phyloP scores from a whole-genome alignment of 768 basidiomycete genomes.

The Lactarius quietus region DNA sequence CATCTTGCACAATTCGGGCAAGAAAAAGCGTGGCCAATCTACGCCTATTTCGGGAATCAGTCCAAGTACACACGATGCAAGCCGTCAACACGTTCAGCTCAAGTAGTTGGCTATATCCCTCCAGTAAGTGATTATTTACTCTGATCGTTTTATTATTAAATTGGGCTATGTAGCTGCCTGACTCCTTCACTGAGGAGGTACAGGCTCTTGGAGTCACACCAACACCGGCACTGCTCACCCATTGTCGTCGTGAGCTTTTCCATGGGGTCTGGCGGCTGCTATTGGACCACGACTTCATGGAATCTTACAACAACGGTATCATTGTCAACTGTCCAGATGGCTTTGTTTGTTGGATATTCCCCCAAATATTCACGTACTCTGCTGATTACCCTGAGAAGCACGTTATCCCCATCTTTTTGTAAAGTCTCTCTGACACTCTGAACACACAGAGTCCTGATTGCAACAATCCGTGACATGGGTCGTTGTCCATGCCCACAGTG shows the following conservation, averaged over 20 bases:
- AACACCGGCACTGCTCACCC: no score
- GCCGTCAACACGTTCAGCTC: conserved; percentile 11
- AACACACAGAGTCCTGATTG: neutral
- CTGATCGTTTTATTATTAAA: no score
- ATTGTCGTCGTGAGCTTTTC: no score
- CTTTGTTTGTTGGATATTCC: conserved; percentile 25
- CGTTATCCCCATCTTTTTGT: neutral
- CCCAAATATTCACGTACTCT: conserved; percentile 30
- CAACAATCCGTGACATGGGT: no score
- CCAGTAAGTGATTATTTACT: neutral
- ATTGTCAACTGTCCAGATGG: conserved; percentile 28
- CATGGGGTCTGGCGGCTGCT: no score
- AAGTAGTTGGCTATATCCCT: conserved; percentile 30
- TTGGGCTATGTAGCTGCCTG: no score
- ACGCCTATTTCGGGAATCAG: conserved; percentile 28
- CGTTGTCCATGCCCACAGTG: no score
- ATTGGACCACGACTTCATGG: no score
- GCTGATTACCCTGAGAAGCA: conserved; percentile 32
- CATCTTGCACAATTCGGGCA: no score
- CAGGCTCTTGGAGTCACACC: no score
- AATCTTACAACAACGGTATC: conserved; percentile 28
- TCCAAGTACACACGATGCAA: conserved; percentile 23
- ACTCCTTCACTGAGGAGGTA: no score
- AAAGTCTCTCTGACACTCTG: neutral
- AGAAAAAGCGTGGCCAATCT: conserved; percentile 29